Evolutionary conservation across 2,329 filamentous ascomycete species (phyloP).

Genomic region (Penicillium sp.): DNA sequence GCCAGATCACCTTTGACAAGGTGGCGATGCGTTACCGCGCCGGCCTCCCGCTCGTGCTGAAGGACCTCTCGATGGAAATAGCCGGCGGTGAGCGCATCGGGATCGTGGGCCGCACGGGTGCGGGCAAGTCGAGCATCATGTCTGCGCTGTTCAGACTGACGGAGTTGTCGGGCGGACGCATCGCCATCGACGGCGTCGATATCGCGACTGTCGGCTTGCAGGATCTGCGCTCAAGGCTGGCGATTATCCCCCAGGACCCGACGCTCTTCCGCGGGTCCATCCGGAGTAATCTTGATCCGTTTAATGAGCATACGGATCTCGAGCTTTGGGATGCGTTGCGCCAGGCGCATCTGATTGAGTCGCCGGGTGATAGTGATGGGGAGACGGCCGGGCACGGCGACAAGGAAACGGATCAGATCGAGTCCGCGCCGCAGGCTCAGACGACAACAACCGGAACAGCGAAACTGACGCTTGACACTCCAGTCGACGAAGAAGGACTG

Average conservation of each 20-base stretch:
- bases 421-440: too few relatives aligned
- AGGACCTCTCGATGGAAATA: slow-evolving; percentile 61
- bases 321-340: slow-evolving; percentile 54
- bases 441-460: not conserved
- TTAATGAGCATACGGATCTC: slow-evolving; percentile 51
- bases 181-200: slow-evolving; percentile 51
- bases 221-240: slow-evolving; percentile 48
- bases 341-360: slow-evolving; percentile 52
- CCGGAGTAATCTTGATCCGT: slow-evolving; percentile 52
- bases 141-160: slow-evolving; percentile 51
- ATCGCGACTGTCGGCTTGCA: slow-evolving; percentile 47
- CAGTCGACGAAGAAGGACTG: slow-evolving; percentile 90
- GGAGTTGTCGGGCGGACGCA: slow-evolving; percentile 46
- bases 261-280: slow-evolving; percentile 51
- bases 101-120: slow-evolving; percentile 52
- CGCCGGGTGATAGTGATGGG: slow-evolving; percentile 38
- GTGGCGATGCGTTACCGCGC: slow-evolving; percentile 80
- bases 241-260: slow-evolving; percentile 54
- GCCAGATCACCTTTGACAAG: slow-evolving; percentile 76
- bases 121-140: slow-evolving; percentile 54
- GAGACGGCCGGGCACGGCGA: not conserved
- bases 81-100: slow-evolving; percentile 54
- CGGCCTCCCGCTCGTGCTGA: slow-evolving; percentile 73
- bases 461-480: slow-evolving; percentile 66
- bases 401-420: not conserved